Conservation (phyloP, 2,329 filamentous ascomycete genomes). For the Penicillium sp. region DNA sequence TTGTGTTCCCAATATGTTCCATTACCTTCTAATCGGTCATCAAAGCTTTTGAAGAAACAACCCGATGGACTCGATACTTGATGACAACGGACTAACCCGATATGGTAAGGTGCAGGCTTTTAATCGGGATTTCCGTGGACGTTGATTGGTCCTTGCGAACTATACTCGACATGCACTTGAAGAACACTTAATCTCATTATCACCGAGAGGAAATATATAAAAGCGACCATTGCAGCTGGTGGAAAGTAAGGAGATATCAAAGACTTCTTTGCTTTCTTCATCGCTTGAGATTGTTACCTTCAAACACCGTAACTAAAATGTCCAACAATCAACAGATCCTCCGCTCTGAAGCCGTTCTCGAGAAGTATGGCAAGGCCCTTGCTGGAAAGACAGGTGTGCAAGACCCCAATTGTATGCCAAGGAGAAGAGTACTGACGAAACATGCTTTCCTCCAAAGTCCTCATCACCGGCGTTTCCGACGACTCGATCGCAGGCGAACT, state of each 20-base stretch:
- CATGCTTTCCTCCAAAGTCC: slow-evolving; percentile 6
- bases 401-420: not conserved
- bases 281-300: not conserved
- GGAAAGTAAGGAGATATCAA: not conserved
- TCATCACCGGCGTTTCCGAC: slow-evolving; percentile 20
- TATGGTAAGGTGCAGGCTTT: not conserved
- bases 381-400: slow-evolving; percentile 15
- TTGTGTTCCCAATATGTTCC: not conserved
- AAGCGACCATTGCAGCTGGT: not conserved
- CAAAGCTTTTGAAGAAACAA: not conserved
- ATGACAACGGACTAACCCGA: slow-evolving; percentile 10
- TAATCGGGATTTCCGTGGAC: not conserved
- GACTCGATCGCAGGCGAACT: slow-evolving; percentile 21
- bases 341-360: slow-evolving; percentile 14
- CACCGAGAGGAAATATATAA: not conserved
- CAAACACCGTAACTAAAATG: not conserved
- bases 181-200: not conserved
- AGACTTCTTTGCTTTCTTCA: not conserved
- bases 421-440: no score
- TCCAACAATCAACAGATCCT: slow-evolving; percentile 12
- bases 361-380: slow-evolving; percentile 16
- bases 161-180: not conserved
- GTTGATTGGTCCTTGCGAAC: not conserved
- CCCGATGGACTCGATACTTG: not conserved
- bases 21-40: not conserved